Conservation (phyloP, 768 basidiomycete species). For the Sarcomyxa edulis region DNA sequence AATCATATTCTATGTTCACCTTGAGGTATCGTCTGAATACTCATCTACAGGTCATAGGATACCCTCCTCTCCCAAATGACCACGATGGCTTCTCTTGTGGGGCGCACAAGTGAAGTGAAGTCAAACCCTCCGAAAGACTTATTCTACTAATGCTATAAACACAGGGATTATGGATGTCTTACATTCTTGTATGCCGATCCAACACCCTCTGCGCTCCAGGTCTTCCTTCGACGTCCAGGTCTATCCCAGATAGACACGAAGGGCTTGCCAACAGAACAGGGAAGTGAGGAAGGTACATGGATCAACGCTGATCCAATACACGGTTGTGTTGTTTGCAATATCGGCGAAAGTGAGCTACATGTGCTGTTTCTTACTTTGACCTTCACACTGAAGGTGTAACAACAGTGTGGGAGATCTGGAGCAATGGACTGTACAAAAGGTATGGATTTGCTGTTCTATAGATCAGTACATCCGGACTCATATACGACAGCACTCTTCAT, state of each 20-base stretch:
- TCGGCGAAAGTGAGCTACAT: constrained; percentile 70
- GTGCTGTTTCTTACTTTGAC: neutral
- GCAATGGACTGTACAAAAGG: constrained; percentile 75
- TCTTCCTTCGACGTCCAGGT: constrained; percentile 53
- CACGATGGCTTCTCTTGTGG: constrained; percentile 87
- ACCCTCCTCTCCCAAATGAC: constrained; percentile 78
- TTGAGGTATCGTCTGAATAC: neutral
- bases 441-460: no score
- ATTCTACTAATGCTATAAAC: constrained; percentile 2
- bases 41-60: constrained; percentile 40
- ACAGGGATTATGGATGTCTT: constrained; percentile 85
- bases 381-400: neutral
- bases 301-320: constrained; percentile 81
- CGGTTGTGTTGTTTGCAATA: constrained; percentile 84
- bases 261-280: constrained; percentile 45
- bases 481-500: constrained; percentile 85
- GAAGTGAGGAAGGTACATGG: constrained; percentile 63
- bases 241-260: constrained; percentile 19
- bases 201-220: constrained; percentile 76
- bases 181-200: constrained; percentile 88
- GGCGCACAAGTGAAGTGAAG: constrained; percentile 65
- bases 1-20: constrained; percentile 46
- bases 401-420: constrained; percentile 91
- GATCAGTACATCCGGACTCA: no score
- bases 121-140: neutral